Evolutionary conservation across 2,329 filamentous ascomycete species (phyloP).

Genomic region (Lachnellula willkommii): DNA sequence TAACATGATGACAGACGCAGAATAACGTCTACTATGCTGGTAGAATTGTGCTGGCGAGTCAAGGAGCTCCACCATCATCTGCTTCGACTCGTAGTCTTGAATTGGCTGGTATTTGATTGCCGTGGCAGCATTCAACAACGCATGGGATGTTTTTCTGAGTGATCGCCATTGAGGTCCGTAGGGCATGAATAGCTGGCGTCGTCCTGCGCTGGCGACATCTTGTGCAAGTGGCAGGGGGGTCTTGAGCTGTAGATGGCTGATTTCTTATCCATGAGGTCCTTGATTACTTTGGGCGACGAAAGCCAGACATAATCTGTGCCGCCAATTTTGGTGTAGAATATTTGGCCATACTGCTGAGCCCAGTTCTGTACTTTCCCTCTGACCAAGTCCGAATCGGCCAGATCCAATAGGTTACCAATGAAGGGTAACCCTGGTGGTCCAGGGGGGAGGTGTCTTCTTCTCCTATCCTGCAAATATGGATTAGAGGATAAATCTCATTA

Average conservation of each 20-base stretch:
- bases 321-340: constrained; percentile 38
- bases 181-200: constrained; percentile 26
- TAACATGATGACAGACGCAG: constrained; percentile 38
- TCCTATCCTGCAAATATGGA: too few species aligned
- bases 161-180: constrained; percentile 27
- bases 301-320: constrained; percentile 38
- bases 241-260: constrained; percentile 33
- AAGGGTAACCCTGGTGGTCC: constrained; percentile 37
- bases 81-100: constrained; percentile 32
- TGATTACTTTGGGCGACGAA: constrained; percentile 24
- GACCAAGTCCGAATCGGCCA: constrained; percentile 31
- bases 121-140: constrained; percentile 24
- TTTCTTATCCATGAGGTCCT: constrained; percentile 24
- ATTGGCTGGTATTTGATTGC: constrained; percentile 25
- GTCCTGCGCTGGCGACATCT: constrained; percentile 28
- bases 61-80: constrained; percentile 33
- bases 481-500: too few species aligned
- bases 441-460: constrained; percentile 32
- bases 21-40: constrained; percentile 37
- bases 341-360: constrained; percentile 34
- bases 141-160: constrained; percentile 28
- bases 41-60: constrained; percentile 34
- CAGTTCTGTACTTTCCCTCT: constrained; percentile 31
- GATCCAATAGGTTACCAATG: constrained; percentile 35
- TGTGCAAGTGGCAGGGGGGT: constrained; percentile 35